Evolutionary conservation across 2,329 filamentous ascomycete species (phyloP).

Genomic region (Penicillium sp.): DNA sequence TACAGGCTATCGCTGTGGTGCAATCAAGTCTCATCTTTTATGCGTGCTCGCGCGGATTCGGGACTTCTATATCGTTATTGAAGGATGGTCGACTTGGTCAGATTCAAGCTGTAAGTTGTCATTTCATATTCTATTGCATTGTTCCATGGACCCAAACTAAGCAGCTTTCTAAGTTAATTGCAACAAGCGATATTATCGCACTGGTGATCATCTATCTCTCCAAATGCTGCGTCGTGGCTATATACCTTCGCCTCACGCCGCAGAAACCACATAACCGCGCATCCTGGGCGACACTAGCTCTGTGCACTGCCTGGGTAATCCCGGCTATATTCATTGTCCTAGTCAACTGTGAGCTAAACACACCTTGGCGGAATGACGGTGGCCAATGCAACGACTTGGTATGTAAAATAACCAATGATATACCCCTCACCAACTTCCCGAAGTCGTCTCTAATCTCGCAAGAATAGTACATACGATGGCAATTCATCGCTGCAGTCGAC

Average conservation of each 20-base stretch:
- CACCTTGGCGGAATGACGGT: constrained; percentile 36
- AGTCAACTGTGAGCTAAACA: constrained; percentile 43
- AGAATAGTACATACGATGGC: constrained; percentile 33
- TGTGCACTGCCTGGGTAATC: constrained; percentile 41
- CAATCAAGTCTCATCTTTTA: constrained; percentile 35
- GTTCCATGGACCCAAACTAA: background rate
- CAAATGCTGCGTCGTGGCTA: constrained; percentile 41
- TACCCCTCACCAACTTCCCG: background rate
- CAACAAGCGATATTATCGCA: constrained; percentile 45
- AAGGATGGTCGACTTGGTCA: constrained; percentile 20
- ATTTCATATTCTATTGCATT: background rate
- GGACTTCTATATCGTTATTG: constrained; percentile 34
- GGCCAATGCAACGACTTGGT: constrained; percentile 31
- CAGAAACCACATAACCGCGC: constrained; percentile 41
- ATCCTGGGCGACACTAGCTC: constrained; percentile 37
- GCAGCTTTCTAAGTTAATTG: constrained; percentile 26
- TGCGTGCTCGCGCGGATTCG: constrained; percentile 35
- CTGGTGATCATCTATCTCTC: constrained; percentile 44
- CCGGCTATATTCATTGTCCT: constrained; percentile 43
- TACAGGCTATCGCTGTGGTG: constrained; percentile 31
- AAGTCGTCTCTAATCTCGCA: background rate
- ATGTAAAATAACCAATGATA: background rate
- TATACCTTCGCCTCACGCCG: constrained; percentile 49
- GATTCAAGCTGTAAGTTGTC: constrained; percentile 31
- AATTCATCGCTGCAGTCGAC: constrained; percentile 37